Evolutionary conservation across 176 grass and related monocot species (phyloP).

Genomic region (Triticum monococcum): DNA sequence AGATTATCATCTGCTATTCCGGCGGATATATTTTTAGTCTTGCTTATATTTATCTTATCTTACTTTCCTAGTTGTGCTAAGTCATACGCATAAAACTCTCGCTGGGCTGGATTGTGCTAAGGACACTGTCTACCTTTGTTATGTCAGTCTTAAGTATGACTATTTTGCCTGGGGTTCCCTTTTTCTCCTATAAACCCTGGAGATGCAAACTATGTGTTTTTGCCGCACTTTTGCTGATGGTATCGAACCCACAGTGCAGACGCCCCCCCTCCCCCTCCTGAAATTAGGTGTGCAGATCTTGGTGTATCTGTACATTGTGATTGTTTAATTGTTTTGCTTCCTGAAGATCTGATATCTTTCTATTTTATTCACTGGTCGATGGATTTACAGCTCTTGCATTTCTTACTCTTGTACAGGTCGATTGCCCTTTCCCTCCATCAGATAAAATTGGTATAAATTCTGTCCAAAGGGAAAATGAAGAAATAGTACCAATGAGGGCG

Average conservation of each 20-base stretch:
- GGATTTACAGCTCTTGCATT: background rate
- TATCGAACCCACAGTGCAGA: background rate
- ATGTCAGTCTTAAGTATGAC: background rate
- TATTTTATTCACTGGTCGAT: background rate
- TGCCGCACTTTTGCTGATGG: background rate
- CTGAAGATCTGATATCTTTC: background rate
- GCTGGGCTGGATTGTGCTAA: background rate
- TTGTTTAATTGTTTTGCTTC: background rate
- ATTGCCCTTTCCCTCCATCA: constrained; percentile 79
- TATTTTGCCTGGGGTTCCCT: background rate
- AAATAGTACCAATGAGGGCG: constrained; percentile 83
- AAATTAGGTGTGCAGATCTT: background rate
- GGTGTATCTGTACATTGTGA: background rate
- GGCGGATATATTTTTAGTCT: too few species aligned
- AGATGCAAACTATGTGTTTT: background rate
- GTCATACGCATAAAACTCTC: background rate
- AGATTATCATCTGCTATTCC: background rate
- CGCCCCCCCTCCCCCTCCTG: too few species aligned
- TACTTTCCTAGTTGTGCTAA: too few species aligned
- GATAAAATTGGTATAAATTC: constrained; percentile 95
- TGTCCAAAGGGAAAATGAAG: constrained; percentile 87
- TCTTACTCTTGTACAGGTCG: constrained; percentile 51
- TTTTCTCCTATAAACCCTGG: background rate
- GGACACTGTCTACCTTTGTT: background rate
- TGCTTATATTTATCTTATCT: too few species aligned